Evolutionary conservation across 2,329 filamentous ascomycete species (phyloP).

Genomic region (Cadophora luteo-olivacea): DNA sequence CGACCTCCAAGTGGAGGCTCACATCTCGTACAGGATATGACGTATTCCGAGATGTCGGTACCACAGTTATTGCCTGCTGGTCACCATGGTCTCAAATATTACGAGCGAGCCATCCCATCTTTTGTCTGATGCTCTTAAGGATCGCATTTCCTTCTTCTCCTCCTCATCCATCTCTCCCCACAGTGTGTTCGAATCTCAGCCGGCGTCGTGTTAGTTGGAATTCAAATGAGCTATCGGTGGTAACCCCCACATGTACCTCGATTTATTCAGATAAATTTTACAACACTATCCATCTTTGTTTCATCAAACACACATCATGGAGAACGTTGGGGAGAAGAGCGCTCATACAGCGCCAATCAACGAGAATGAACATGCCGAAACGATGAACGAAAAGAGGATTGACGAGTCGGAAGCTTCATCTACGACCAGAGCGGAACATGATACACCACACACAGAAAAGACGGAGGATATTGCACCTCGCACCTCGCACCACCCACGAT

Average conservation of each 20-base stretch:
- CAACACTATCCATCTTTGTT: too few species aligned
- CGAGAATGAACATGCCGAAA: neutral
- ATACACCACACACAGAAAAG: slow-evolving; percentile 5
- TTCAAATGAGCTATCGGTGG: neutral
- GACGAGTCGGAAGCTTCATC: slow-evolving; percentile 31
- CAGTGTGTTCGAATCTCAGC: neutral
- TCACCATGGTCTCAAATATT: neutral
- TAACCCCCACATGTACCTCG: slow-evolving; percentile 1
- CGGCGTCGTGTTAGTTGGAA: neutral
- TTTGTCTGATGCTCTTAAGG: neutral
- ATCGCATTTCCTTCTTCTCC: neutral
- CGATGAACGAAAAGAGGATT: slow-evolving; percentile 12
- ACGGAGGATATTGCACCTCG: slow-evolving; percentile 20
- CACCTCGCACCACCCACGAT: slow-evolving; percentile 28
- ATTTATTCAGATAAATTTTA: neutral
- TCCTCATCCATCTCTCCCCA: neutral
- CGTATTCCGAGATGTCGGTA: slow-evolving; percentile 16
- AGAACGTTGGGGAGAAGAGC: slow-evolving; percentile 2
- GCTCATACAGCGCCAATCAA: neutral
- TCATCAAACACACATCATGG: neutral
- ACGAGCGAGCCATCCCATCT: neutral
- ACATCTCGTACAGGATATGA: slow-evolving; percentile 18
- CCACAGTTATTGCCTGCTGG: neutral
- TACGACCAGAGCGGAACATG: slow-evolving; percentile 25
- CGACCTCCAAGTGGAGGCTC: slow-evolving; percentile 7